Evolutionary conservation across 139 green algal species (phyloP).

Genomic region (Chlamydomonas sp.): DNA sequence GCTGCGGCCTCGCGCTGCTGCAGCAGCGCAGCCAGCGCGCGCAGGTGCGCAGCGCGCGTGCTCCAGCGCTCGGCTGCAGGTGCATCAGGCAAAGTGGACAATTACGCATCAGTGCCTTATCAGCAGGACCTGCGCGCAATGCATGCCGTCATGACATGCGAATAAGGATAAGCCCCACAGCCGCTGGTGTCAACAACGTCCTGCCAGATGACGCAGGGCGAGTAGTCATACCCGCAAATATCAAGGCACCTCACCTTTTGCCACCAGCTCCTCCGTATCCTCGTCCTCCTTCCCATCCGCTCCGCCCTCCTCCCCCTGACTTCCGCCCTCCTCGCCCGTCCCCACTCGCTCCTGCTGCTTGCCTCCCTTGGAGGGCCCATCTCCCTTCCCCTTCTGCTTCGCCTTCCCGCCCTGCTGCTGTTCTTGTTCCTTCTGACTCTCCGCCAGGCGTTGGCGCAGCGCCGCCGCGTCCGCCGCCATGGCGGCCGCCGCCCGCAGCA

Average conservation of each 20-base stretch:
- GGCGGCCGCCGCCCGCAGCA: neutral
- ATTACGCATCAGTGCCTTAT: no score
- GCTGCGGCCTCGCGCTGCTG: neutral
- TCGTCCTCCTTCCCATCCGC: neutral
- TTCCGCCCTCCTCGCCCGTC: no score
- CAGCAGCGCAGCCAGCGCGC: neutral
- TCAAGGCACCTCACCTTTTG: constrained; percentile 4
- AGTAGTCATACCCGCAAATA: neutral
- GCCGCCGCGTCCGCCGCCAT: neutral
- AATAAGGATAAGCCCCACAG: no score
- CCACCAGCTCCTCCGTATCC: neutral
- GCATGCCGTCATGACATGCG: no score
- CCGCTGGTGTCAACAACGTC: no score
- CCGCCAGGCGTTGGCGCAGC: neutral
- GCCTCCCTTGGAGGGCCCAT: no score
- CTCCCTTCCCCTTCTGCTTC: neutral
- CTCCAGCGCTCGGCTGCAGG: constrained; percentile 19
- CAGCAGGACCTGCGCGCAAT: no score
- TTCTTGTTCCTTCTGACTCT: neutral
- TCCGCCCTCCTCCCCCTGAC: no score
- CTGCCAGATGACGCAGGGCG: no score
- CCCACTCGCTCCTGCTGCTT: no score
- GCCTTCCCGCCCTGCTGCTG: neutral
- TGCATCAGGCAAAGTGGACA: no score
- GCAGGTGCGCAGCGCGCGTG: constrained; percentile 1